Evolutionary conservation across 331 rosid genomes (phyloP), one percentile per base, ranked within the genome.

Genomic region (Acacia pycnantha): DNA sequence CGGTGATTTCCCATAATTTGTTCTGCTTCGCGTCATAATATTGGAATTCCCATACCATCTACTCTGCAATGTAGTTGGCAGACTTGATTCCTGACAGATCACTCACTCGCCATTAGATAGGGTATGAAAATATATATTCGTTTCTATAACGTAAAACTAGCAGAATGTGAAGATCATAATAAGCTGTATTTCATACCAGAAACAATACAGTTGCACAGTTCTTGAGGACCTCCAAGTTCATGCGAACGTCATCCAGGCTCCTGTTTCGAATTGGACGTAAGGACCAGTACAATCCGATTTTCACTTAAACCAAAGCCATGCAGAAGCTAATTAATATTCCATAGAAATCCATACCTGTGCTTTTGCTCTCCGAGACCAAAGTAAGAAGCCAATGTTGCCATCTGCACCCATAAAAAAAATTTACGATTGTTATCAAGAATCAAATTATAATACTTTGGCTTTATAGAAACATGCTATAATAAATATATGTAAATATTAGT

Each of bases 161-260:
- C 21, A 81, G 37, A 73, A 46, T 50, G 18, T 53, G 27, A 40
- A 78, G 43, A 33, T 33, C 37, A 68, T 50, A 2, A 21, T 51
- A 21, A 53, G 27, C 40, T 14, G 8, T 70, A 43, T 70, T 70
- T 70, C 54, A 40, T 88, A 96, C 99, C 98, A 96, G 82, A 85
- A 96, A 91, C 12, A 96, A 87, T 79, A 94, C 99, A 1, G 98
- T 96, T 18, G 99, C 76, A 71, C 76, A 71, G 33, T 94, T 88
- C 90, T 96, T 96, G 81, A 96, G 86, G 31, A 96, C 98, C 89
- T 96, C 99, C 88, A 96, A 85, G 82, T 96, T 96, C 99, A 96
- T 94, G n/a, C 99, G 89, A 76, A 94, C 99, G 76, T 96, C 99
- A 61, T 96, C 99, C 41, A 96, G 93, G 82, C 99, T 96, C 89